A percentile compares a stretch with the other conserved stretches of the same genome.
These are phyloP conservation scores for Notholithocarpus densiflorus DNA, from an alignment of 306 rosid genomes.

Conservation along the genomic window DNA sequence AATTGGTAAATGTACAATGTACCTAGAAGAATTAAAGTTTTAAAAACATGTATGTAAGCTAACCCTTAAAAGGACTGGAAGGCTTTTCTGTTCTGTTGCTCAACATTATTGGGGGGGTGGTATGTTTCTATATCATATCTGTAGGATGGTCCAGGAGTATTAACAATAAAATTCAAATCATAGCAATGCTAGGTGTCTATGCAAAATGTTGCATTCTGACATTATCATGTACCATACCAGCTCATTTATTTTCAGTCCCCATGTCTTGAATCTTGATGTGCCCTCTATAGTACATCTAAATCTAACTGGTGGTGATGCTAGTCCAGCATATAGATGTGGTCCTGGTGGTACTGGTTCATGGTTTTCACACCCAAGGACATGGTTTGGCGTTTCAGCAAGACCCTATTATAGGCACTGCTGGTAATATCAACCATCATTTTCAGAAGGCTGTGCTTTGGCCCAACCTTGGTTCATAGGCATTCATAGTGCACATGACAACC, in stretches of 20 bases:
- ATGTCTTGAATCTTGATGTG: background rate
- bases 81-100: background rate
- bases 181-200: background rate
- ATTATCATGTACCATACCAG: too few species aligned
- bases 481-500: background rate
- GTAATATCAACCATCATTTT: background rate
- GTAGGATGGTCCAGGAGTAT: background rate
- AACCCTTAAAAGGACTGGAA: background rate
- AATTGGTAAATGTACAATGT: background rate
- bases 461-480: background rate
- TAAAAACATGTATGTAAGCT: too few species aligned
- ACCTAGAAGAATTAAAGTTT: background rate
- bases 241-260: background rate
- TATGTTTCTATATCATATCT: too few species aligned
- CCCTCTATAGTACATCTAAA: background rate
- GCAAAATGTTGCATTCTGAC: background rate
- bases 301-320: background rate
- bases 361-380: background rate
- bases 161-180: background rate
- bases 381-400: background rate
- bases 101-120: background rate
- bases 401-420: background rate
- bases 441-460: background rate
- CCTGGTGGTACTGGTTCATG: background rate
- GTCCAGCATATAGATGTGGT: background rate